Base-by-base conservation (phyloP, 176 grass and related monocot genomes). In the Echinochloa phyllopogon region DNA sequence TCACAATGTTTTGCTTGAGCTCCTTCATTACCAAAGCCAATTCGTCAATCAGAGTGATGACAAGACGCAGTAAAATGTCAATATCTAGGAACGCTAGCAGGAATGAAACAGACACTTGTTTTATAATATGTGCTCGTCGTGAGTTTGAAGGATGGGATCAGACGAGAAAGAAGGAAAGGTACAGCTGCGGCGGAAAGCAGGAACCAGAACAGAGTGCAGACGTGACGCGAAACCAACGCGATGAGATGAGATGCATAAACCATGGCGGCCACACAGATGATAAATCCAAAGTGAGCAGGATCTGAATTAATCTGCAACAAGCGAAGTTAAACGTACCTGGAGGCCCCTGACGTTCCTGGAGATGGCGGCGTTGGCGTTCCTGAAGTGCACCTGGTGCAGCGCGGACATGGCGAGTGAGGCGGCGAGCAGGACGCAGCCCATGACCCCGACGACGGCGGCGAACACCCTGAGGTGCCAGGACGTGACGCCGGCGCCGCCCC, bases 371-470 rank as follows among this genome's bases (percentile, higher is more conserved):
- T 82, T 76, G 64, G 58, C 74, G 75, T 82, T 76, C 48, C 60
- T 71, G 78, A 92, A 94, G 53, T 87, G 85, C 41, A 95, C 74
- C 74, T 92, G 90, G 56, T 95, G 96, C 29, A 95, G 82, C 52
- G 90, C 84, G 78, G 91, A 87, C 88, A 98, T 83, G 83, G 88
- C 82, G 76, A 98, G 70, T 57, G 96, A 98, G 67, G 94, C 89
- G 56, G 88, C 72, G 10, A 98, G 57, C 62, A 98, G 83, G 81
- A 95, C 65, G 69, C 88, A 90, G 15, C 93, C 87, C 88, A 94
- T 85, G 85, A 94, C 37, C 6, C 85, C 91, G 51, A 94, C 66
- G 24, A 81, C 89, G 25, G 84, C 89, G 57, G 83, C 85, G 77
- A 88, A 78, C 73, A 92, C 81, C 87, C 79, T 36, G 60, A 95